A percentile compares a stretch with the other conserved stretches of the same genome.
Evolutionary conservation across 305 asterid species (phyloP).

Genomic region (Fraxinus sp.): DNA sequence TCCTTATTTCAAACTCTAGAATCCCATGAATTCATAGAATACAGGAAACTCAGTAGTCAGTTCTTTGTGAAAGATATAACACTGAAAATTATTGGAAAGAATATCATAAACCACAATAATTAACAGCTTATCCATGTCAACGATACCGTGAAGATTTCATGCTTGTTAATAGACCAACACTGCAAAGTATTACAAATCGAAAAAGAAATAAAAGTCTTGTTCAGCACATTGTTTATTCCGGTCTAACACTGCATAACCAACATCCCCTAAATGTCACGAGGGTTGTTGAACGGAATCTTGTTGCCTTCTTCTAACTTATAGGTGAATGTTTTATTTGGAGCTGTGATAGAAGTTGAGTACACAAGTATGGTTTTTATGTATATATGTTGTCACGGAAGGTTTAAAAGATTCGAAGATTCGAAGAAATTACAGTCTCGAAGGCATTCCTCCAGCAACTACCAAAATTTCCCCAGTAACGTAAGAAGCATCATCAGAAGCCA

Average conservation of each 20-base stretch:
- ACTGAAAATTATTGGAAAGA: neutral
- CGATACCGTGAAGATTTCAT: neutral
- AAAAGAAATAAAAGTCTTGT: neutral
- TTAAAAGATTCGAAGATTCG: neutral
- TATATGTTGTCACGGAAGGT: neutral
- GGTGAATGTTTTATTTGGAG: neutral
- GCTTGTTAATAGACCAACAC: neutral
- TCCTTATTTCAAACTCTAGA: neutral
- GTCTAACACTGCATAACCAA: neutral
- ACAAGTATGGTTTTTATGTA: neutral
- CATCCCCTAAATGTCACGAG: neutral
- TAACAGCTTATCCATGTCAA: neutral
- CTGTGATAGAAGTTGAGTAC: neutral
- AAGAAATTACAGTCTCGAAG: conserved; percentile 58
- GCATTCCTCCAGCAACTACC: conserved; percentile 80
- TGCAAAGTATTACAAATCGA: neutral
- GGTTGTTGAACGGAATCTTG: neutral
- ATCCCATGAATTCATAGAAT: neutral
- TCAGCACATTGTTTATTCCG: neutral
- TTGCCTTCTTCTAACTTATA: neutral
- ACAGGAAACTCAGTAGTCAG: neutral
- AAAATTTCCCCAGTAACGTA: conserved; percentile 79
- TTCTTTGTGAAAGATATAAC: neutral
- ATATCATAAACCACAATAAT: neutral
- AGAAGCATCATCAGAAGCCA: conserved; percentile 85